Percentiles rank a stretch among this genome's conserved stretches.
Conservation (phyloP, 1,139 yeast species). For the Magnusiomyces starmeri region DNA sequence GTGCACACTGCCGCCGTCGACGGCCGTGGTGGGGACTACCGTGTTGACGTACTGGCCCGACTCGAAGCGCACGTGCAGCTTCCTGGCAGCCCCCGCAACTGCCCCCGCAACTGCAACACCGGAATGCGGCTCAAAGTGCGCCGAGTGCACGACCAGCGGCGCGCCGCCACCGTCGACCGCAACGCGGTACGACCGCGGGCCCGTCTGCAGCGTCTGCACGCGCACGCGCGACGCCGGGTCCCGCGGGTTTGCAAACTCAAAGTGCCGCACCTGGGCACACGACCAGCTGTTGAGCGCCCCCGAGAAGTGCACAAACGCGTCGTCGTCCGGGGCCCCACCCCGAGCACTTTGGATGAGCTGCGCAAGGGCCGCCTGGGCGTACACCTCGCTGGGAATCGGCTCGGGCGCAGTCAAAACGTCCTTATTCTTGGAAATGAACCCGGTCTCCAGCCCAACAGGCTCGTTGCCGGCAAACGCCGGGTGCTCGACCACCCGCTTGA, state of each 20-base stretch:
- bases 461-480: constrained; percentile 28
- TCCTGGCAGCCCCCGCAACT: constrained; percentile 8
- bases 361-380: constrained; percentile 32
- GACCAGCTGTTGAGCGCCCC: constrained; percentile 13
- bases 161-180: constrained; percentile 9
- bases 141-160: constrained; percentile 9
- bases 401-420: constrained; percentile 21
- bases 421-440: constrained; percentile 31
- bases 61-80: constrained; percentile 24
- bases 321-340: constrained; percentile 5
- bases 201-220: constrained; percentile 13
- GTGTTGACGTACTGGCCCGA: constrained; percentile 27
- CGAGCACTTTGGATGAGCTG: too few relatives aligned
- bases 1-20: constrained; percentile 21
- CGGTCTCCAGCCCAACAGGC: constrained; percentile 31
- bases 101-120: neutral
- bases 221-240: constrained; percentile 8
- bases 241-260: constrained; percentile 13
- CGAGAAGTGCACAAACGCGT: constrained; percentile 12
- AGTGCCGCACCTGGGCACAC: constrained; percentile 12
- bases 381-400: constrained; percentile 24
- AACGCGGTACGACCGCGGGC: constrained; percentile 14
- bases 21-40: constrained; percentile 23
- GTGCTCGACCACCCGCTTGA: constrained; percentile 27
- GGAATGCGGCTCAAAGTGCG: constrained; percentile 4